Conservation (phyloP, 768 basidiomycete species). For the Boletus sp. region DNA sequence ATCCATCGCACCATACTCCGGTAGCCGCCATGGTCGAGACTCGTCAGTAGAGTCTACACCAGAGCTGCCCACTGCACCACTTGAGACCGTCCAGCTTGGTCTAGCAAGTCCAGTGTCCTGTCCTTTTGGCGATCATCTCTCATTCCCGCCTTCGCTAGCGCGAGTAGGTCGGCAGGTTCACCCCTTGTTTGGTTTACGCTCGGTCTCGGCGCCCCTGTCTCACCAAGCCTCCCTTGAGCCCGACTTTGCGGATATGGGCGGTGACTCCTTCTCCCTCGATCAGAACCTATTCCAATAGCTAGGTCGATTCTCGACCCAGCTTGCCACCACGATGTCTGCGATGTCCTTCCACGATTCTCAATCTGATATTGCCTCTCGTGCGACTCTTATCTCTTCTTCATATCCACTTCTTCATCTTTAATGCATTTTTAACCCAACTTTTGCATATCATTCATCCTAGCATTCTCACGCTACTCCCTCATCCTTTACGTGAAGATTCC, state of each 20-base stretch:
- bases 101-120: constrained; percentile 38
- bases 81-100: constrained; percentile 39
- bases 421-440: constrained; percentile 32
- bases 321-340: constrained; percentile 15
- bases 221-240: constrained; percentile 30
- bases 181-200: constrained; percentile 37
- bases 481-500: constrained; percentile 23
- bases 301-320: constrained; percentile 18
- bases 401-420: constrained; percentile 24
- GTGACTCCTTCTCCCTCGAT: constrained; percentile 38
- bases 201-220: constrained; percentile 41
- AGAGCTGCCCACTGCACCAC: constrained; percentile 37
- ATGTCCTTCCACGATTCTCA: constrained; percentile 19
- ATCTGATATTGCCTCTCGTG: constrained; percentile 27
- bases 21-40: constrained; percentile 39
- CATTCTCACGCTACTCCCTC: constrained; percentile 18
- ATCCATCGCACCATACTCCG: constrained; percentile 53
- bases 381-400: constrained; percentile 29
- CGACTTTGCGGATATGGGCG: constrained; percentile 41
- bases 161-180: constrained; percentile 22
- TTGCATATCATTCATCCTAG: constrained; percentile 34
- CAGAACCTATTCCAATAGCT: constrained; percentile 49
- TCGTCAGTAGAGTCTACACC: constrained; percentile 58
- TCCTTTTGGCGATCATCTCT: constrained; percentile 32
- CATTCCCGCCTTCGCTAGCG: constrained; percentile 20